These are phyloP conservation scores for Cutaneotrichosporon mucoides DNA, from an alignment of 1,284 basidiomycete species.

Conservation along the genomic window DNA sequence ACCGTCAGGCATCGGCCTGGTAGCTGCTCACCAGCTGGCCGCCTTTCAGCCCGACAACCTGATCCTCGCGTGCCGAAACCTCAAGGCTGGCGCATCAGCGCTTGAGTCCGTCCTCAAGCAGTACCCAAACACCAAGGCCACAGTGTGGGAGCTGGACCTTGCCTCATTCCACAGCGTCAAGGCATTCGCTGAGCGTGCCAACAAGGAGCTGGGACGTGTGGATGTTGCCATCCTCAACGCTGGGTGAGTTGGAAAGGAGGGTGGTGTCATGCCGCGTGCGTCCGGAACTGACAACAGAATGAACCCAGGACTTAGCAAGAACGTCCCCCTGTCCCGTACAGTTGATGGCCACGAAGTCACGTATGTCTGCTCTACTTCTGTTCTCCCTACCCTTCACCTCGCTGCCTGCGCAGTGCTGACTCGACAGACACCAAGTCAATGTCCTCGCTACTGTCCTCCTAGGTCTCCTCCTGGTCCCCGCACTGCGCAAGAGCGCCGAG, in stretches of 20 bases:
- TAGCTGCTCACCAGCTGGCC: conserved; percentile 16
- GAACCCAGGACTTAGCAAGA: no score
- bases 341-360: conserved; percentile 15
- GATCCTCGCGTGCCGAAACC: conserved; percentile 23
- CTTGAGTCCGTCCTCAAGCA: conserved; percentile 7
- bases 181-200: conserved; percentile 6
- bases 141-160: conserved; percentile 20
- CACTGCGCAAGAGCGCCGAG: conserved; percentile 4
- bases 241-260: no score
- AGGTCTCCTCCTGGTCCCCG: conserved; percentile 20
- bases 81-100: conserved; percentile 8
- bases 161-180: conserved; percentile 11
- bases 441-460: conserved; percentile 22
- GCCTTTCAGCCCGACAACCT: conserved; percentile 12
- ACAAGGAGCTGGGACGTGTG: neutral
- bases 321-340: neutral
- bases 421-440: conserved; percentile 20
- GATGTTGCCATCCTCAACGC: conserved; percentile 17
- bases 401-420: no score
- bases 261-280: no score
- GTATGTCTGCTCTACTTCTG: conserved; percentile 2
- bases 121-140: conserved; percentile 8
- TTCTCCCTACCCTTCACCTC: no score
- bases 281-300: neutral
- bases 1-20: conserved; percentile 23